Base-by-base conservation (phyloP, 306 rosid species). In the Castanospermum australe region DNA sequence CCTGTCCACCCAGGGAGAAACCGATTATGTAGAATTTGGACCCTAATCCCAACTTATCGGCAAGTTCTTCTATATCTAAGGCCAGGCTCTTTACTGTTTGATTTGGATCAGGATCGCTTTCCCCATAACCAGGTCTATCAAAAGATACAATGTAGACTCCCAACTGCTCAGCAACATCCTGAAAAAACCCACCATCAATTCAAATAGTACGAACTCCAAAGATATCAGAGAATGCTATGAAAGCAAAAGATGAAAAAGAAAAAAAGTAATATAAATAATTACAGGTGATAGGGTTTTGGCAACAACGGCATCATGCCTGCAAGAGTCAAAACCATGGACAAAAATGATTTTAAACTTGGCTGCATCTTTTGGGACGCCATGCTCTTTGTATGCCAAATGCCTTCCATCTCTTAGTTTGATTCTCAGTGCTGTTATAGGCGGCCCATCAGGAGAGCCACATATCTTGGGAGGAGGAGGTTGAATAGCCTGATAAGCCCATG, bases 71-170 rank as follows among this genome's bases (percentile, higher is more conserved):
- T 70, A 91, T 79, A 84, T 93, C 97, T 38, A 74, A 51, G 32
- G 93, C 94, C 77, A 88, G 63, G 84, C 88, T 86, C 87, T 89
- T 91, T 30, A 51, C 79, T 8, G 92, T 85, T 75, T 83, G 78
- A 69, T 88, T 83, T 44, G 98, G 94, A 89, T 92, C 82, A 41
- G 94, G 94, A 80, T 90, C 97, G 54, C 96, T 92, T 83, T 92
- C 97, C 63, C 98, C 97, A 77, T 93, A 93, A 72, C 94, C 98
- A 62, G 96, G 91, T 75, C 87, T 89, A 75, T 93, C 97, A 68
- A 93, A 86, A 42, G 97, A 88, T 56, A 93, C 82, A 21, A 81
- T 10, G 67, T 91, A 89, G 83, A 93, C 42, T 57, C 96, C 87
- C 54, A 82, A 75, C 9, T 88, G 88, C 79, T 92, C 81, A 62